phyloP scores from a whole-genome alignment of 495 filamentous ascomycete species.

The Apiosordaria backusii region DNA sequence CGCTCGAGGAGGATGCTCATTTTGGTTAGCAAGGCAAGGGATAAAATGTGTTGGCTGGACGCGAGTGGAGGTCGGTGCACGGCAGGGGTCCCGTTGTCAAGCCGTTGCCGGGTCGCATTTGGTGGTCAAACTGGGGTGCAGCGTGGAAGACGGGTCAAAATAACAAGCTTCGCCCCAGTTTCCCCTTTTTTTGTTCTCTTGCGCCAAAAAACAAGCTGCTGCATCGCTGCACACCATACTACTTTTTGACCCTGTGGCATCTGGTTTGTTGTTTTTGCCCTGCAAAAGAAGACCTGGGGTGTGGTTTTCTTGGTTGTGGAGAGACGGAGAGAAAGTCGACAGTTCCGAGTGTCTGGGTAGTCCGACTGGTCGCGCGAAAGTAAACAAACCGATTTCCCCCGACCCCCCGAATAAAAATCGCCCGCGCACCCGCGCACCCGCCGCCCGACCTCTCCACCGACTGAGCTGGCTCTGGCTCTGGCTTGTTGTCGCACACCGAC shows the following conservation, averaged over 20 bases:
- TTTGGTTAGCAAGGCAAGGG: not conserved
- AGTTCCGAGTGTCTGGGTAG: too few species aligned
- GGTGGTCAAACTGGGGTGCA: not conserved
- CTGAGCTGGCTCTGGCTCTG: too few species aligned
- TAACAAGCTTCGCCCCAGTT: not conserved
- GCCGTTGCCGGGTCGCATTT: slow-evolving; percentile 11
- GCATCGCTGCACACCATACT: too few species aligned
- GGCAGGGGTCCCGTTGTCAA: not conserved
- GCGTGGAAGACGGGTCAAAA: not conserved
- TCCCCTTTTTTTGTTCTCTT: not conserved
- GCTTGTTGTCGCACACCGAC: not conserved
- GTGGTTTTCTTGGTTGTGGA: not conserved
- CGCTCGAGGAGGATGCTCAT: not conserved
- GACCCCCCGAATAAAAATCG: not conserved
- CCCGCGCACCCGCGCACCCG: too few species aligned
- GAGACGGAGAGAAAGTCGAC: not conserved
- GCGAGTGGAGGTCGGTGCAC: not conserved
- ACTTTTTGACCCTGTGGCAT: too few species aligned
- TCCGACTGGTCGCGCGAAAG: not conserved
- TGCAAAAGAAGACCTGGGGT: not conserved
- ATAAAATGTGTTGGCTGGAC: not conserved
- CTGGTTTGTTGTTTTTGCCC: not conserved
- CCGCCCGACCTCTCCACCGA: not conserved
- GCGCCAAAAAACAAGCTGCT: not conserved
- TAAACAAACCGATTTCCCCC: not conserved